Evolutionary conservation across 2,329 filamentous ascomycete species (phyloP).

Genomic region (Fusarium subglutinans): DNA sequence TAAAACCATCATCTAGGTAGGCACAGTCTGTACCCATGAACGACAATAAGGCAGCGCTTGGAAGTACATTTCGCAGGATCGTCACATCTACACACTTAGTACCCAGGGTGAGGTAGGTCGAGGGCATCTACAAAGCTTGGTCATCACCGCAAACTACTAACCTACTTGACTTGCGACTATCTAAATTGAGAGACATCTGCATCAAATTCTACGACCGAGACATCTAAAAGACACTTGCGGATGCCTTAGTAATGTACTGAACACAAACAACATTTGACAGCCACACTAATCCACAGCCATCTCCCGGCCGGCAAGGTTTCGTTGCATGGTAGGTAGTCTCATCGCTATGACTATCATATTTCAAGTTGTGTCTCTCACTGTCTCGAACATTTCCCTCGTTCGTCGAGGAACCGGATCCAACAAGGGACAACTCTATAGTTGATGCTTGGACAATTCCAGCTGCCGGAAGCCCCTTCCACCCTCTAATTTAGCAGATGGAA

Average conservation of each 20-base stretch:
- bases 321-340: not conserved
- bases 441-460: constrained; percentile 23
- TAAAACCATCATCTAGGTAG: not conserved
- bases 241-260: not conserved
- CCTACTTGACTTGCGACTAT: not conserved
- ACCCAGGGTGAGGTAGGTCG: not conserved
- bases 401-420: constrained; percentile 4
- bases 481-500: not conserved
- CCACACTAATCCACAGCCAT: not conserved
- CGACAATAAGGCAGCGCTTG: not conserved
- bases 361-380: constrained; percentile 4
- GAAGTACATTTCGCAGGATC: not conserved
- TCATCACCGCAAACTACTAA: not conserved
- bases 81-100: not conserved
- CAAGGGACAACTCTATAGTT: constrained; percentile 5
- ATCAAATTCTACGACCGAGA: constrained; percentile 14
- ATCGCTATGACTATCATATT: not conserved
- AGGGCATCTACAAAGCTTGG: not conserved
- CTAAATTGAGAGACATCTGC: constrained; percentile 7
- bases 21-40: not conserved
- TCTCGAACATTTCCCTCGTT: constrained; percentile 21
- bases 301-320: not conserved
- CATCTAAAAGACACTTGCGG: constrained; percentile 1
- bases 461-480: not conserved
- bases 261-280: not conserved